phyloP scores from a whole-genome alignment of 2,329 filamentous ascomycete species.

The Sporothrix sp. region DNA sequence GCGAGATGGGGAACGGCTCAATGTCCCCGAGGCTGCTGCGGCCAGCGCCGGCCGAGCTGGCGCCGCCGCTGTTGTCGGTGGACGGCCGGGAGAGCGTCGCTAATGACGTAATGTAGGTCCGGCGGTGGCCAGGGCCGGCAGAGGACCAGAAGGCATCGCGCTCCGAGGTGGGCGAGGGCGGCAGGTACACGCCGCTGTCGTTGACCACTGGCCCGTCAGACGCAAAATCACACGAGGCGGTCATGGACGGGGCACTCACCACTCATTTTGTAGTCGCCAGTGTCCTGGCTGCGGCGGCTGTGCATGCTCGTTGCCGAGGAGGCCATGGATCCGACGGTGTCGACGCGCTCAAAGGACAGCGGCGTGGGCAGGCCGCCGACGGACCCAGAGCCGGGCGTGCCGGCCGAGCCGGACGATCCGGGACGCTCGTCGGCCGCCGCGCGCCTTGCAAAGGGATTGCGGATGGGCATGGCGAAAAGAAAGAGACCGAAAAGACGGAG shows the following conservation, averaged over 20 bases:
- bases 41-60: slow-evolving; percentile 34
- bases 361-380: not conserved
- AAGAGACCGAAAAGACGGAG: not conserved
- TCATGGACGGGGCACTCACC: slow-evolving; percentile 40
- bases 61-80: slow-evolving; percentile 45
- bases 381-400: not conserved
- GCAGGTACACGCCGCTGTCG: slow-evolving; percentile 88
- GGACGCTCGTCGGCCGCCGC: slow-evolving; percentile 13
- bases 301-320: slow-evolving; percentile 53
- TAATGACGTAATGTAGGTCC: slow-evolving; percentile 3
- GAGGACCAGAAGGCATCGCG: slow-evolving; percentile 65
- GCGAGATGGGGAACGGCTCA: slow-evolving; percentile 88
- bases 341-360: slow-evolving; percentile 50
- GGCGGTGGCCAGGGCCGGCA: not conserved
- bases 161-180: slow-evolving; percentile 79
- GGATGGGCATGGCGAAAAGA: slow-evolving; percentile 47
- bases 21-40: slow-evolving; percentile 53
- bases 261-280: slow-evolving; percentile 69
- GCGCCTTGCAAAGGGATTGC: slow-evolving; percentile 60
- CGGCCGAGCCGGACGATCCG: slow-evolving; percentile 4
- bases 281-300: slow-evolving; percentile 49
- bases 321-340: slow-evolving; percentile 52
- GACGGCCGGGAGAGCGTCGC: slow-evolving; percentile 43
- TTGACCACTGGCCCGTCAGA: slow-evolving; percentile 94
- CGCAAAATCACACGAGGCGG: too few relatives aligned